phyloP scores from a whole-genome alignment of 306 rosid genomes.

The Cercis canadensis region DNA sequence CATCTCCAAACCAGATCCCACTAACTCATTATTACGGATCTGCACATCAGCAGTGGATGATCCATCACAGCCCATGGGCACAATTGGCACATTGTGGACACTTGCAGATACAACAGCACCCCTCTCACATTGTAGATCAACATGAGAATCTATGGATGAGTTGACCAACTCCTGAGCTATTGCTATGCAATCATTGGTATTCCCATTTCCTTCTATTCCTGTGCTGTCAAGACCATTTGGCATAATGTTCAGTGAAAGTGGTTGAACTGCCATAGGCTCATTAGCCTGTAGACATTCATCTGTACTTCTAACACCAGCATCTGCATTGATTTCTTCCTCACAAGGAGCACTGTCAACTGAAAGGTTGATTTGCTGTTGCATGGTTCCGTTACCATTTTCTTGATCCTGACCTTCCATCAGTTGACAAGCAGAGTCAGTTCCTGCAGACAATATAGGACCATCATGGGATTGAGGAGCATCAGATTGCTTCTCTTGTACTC shows the following conservation, averaged over 20 bases:
- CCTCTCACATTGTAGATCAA: conserved; percentile 51
- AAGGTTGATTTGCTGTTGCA: conserved; percentile 49
- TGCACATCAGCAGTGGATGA: conserved; percentile 59
- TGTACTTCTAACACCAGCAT: conserved; percentile 53
- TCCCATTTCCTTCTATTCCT: conserved; percentile 63
- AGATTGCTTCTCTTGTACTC: conserved; percentile 65
- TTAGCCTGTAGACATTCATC: conserved; percentile 54
- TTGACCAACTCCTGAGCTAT: conserved; percentile 47
- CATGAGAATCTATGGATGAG: conserved; percentile 45
- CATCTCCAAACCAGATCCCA: conserved; percentile 49
- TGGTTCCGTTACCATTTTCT: conserved; percentile 60
- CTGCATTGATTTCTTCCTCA: conserved; percentile 64
- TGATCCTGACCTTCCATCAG: conserved; percentile 68
- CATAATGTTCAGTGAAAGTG: conserved; percentile 57
- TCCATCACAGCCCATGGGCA: conserved; percentile 57
- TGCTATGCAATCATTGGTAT: conserved; percentile 54
- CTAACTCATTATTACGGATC: conserved; percentile 47
- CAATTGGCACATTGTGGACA: conserved; percentile 51
- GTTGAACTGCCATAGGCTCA: conserved; percentile 76
- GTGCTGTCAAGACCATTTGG: conserved; percentile 62
- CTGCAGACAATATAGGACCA: conserved; percentile 53
- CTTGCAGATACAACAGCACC: conserved; percentile 50
- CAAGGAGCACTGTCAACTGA: conserved; percentile 49
- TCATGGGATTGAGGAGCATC: conserved; percentile 67
- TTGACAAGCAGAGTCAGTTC: conserved; percentile 57